Evolutionary conservation across 345 rosid species (phyloP), one percentile per base, ranked within the genome.

Genomic region (Gossypium stocksii): DNA sequence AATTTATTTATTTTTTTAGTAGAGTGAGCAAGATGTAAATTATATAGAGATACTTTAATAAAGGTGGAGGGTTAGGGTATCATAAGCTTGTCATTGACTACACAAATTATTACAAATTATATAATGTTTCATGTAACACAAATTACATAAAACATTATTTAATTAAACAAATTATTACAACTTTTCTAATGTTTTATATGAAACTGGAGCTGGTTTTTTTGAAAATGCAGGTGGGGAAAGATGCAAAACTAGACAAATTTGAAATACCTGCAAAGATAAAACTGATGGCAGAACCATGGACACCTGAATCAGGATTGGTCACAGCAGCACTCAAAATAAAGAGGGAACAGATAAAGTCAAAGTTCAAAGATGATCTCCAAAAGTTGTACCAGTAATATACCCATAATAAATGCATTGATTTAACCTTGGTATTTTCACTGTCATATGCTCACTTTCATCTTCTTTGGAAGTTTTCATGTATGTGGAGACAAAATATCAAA

Each of bases 181-280:
- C 41, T 34, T 34, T 34, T 34, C 41, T 34, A 4, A 34, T 34
- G 41, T 34, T 34, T 34, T 34, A 34, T 34, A 5, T 51, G 14
- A 51, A 9, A 3, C 56, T 51, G 2, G 19, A 20, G 61, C 7
- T 23, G 7, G 17, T 59, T 1, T 1, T 59, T 1, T 1, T 49
- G 7, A 43, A 6, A 63, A 38, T 71, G 82, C 89, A 93, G 97
- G 94, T 85, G 4, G 97, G 79, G 14, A 92, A 84, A 73, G 83
- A 73, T 3, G 87, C 93, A 70, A 87, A 85, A 70, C 78, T 94
- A 61, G 90, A 87, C 75, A 94, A 89, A 75, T 88, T 90, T 80
- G 98, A 94, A 79, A 71, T 80, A 44, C 98, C 98, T 11, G 85
- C 85, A 43, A 94, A 86, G 89, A 84, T 94, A 34, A 94, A 85